Evolutionary conservation across 2,329 filamentous ascomycete genomes (phyloP), one percentile per base, ranked within the genome.

Genomic region (Clonostachys rosea): DNA sequence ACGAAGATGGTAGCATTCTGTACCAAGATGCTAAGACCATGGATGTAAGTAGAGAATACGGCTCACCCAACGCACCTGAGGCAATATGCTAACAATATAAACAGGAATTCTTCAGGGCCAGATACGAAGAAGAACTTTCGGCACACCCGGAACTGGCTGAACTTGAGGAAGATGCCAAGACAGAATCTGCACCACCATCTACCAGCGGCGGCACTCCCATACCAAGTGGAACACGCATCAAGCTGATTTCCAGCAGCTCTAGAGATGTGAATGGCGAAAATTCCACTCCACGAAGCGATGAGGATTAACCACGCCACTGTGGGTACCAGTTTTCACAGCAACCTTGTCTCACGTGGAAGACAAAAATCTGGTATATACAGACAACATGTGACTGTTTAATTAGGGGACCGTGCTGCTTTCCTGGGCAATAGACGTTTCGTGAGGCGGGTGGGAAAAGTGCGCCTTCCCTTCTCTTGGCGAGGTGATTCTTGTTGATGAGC

Each of bases 21-120:
- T 97, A 91, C 70, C 81, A 89, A 59, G 94, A 99, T 74, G 92
- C 92, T 44, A 91, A 91, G 65, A 76, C 87, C 47, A 96, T 99
- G 68, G 89, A 96, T 79, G 91, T 95, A 73, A 73, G 84, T 53
- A 5, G 42, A 43, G 11, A 13, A 20, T 16, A 30, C 24, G 24
- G 43, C 45, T 33, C 33, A 17, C 8, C 5, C 10, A 17, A 3
- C 3, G 4, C 24, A 30, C 3, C 24, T 30, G 24, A 30, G 24
- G 24, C 24, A 30, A 30, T 13, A 17, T 45, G 36, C 65, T 75
- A 61, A 76, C 66, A 48, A 48, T 12, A 14, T 34, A 11, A 7
- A 39, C 42, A 84, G 81, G 72, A 78, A 62, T 82, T 75, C 60
- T 83, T 81, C 63, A 73, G 73, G 46, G 64, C 64, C 18, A 74